Percentiles rank a stretch among this genome's conserved stretches.
Evolutionary conservation across 129 eudicot species (phyloP).

Genomic region (Artemisia annua): DNA sequence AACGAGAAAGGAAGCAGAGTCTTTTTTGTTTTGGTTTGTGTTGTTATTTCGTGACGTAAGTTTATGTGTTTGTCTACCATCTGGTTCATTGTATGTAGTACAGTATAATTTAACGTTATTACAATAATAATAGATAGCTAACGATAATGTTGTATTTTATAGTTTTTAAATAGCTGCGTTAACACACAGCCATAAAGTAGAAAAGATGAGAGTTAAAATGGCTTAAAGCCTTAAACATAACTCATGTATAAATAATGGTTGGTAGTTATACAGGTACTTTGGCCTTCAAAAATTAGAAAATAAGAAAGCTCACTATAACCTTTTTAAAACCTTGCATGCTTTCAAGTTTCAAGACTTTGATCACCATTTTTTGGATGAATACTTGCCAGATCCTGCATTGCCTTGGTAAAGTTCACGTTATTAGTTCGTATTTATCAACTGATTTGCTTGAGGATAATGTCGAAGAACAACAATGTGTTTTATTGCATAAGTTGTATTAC

Average conservation of each 20-base stretch:
- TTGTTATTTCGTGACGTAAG: too few relatives aligned
- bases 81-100: too few relatives aligned
- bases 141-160: too few relatives aligned
- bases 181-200: too few relatives aligned
- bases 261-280: slow-evolving; percentile 2
- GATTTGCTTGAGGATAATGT: neutral
- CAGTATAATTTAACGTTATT: too few relatives aligned
- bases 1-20: too few relatives aligned
- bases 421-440: neutral
- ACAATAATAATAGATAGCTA: too few relatives aligned
- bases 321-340: slow-evolving; percentile 14
- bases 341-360: slow-evolving; percentile 38
- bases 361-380: slow-evolving; percentile 36
- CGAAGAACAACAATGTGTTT: neutral
- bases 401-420: slow-evolving; percentile 48
- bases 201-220: too few relatives aligned
- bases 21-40: too few relatives aligned
- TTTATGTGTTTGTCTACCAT: too few relatives aligned
- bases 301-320: neutral
- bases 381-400: slow-evolving; percentile 58
- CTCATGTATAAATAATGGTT: neutral
- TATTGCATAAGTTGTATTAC: too few relatives aligned
- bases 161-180: too few relatives aligned
- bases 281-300: neutral
- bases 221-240: neutral